Percentiles rank a stretch among this genome's conserved stretches.
Conservation (phyloP, 208 protist species). For the Borovskyia barvae region DNA sequence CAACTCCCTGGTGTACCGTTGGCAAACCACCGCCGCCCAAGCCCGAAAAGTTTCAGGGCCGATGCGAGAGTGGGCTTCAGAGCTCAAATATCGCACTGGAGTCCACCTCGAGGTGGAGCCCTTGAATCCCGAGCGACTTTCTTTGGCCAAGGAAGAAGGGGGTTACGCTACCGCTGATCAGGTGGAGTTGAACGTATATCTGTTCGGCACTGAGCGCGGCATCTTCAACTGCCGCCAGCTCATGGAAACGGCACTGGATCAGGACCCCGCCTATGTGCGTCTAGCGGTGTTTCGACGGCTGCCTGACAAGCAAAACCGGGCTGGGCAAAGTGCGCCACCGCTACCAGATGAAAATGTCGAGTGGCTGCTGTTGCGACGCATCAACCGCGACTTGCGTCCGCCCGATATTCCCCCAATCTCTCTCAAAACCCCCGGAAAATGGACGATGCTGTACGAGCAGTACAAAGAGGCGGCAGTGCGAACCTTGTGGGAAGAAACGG, state of each 20-base stretch:
- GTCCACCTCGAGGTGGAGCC: conserved; percentile 88
- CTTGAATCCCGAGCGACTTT: conserved; percentile 56
- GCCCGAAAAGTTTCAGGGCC: conserved; percentile 83
- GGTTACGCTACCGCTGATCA: conserved; percentile 78
- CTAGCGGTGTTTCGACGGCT: conserved; percentile 82
- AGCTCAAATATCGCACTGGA: conserved; percentile 90
- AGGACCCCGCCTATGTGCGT: conserved; percentile 85
- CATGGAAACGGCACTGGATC: conserved; percentile 74
- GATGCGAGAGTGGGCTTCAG: conserved; percentile 88
- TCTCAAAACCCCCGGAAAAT: conserved; percentile 90
- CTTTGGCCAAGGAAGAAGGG: conserved; percentile 21
- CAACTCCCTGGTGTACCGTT: conserved; percentile 85
- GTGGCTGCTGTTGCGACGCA: conserved; percentile 88
- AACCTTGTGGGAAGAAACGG: conserved; percentile 89
- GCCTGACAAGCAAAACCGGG: conserved; percentile 14
- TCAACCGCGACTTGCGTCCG: conserved; percentile 86
- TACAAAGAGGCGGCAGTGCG: conserved; percentile 88
- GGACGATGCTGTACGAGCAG: conserved; percentile 85
- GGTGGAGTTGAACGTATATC: conserved; percentile 86
- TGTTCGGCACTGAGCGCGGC: conserved; percentile 88
- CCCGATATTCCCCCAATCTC: conserved; percentile 90
- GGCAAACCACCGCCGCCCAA: conserved; percentile 76
- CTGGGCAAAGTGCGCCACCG: neutral
- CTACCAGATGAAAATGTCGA: conserved; percentile 43
- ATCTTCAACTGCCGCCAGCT: conserved; percentile 87